Evolutionary conservation across 2,329 filamentous ascomycete species (phyloP).

Genomic region (Sclerotinia minor): DNA sequence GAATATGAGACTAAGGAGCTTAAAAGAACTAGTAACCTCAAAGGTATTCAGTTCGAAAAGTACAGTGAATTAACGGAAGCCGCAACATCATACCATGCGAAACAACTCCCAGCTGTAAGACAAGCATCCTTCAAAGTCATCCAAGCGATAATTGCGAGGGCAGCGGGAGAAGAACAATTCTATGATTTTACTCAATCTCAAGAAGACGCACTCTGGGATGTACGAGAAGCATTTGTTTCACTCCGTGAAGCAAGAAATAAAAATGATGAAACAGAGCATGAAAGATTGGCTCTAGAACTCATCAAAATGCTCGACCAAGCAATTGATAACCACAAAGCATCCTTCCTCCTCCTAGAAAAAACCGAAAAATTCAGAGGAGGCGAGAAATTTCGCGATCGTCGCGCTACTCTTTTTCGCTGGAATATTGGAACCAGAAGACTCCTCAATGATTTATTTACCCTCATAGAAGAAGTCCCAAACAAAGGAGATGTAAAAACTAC

Average conservation of each 20-base stretch:
- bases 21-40: background rate
- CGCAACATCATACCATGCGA: background rate
- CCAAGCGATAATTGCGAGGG: background rate
- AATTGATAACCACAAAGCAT: background rate
- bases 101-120: background rate
- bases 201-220: background rate
- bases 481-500: background rate
- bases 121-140: background rate
- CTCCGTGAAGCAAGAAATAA: background rate
- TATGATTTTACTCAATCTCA: background rate
- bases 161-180: background rate
- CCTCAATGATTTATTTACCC: background rate
- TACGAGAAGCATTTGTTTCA: background rate
- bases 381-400: conserved; percentile 8
- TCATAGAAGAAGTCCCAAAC: background rate
- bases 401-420: conserved; percentile 13
- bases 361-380: background rate
- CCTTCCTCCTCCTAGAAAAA: background rate
- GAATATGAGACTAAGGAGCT: fast-evolving
- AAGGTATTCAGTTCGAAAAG: background rate
- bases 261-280: background rate
- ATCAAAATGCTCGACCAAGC: background rate
- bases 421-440: conserved; percentile 12
- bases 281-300: background rate
- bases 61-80: background rate